phyloP scores from a whole-genome alignment of 2,329 filamentous ascomycete genomes.

The Paecilomyces formosus region DNA sequence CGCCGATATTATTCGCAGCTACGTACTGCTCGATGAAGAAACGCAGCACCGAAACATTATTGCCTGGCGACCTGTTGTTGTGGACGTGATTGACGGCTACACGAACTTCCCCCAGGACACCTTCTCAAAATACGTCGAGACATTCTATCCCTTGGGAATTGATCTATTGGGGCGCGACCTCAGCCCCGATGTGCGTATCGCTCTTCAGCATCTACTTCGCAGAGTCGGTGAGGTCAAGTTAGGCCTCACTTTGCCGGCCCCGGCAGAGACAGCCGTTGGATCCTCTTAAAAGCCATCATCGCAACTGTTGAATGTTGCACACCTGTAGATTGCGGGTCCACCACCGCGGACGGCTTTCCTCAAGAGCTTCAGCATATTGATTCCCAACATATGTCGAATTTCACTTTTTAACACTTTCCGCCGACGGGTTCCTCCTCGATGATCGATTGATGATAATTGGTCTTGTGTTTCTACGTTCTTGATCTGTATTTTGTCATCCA shows the following conservation, averaged over 20 bases:
- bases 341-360: background rate
- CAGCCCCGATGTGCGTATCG: conserved; percentile 66
- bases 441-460: background rate
- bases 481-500: background rate
- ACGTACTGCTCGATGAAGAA: conserved; percentile 83
- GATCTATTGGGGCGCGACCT: conserved; percentile 79
- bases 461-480: background rate
- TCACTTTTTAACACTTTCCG: conserved; percentile 2
- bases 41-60: conserved; percentile 95
- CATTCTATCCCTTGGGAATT: conserved; percentile 80
- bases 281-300: conserved; percentile 29
- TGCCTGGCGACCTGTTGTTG: conserved; percentile 94
- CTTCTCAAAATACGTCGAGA: conserved; percentile 70
- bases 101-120: conserved; percentile 71
- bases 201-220: conserved; percentile 68
- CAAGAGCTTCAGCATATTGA: conserved; percentile 1
- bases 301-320: conserved; percentile 17
- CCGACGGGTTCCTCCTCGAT: conserved; percentile 3
- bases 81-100: conserved; percentile 93
- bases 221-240: conserved; percentile 71
- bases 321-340: conserved; percentile 21
- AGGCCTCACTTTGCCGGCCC: conserved; percentile 31
- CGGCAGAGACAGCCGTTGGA: conserved; percentile 17
- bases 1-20: conserved; percentile 84
- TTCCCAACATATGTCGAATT: conserved; percentile 7